Evolutionary conservation across 495 filamentous ascomycete genomes (phyloP).

Genomic region (Penicillium macrosclerotiorum): DNA sequence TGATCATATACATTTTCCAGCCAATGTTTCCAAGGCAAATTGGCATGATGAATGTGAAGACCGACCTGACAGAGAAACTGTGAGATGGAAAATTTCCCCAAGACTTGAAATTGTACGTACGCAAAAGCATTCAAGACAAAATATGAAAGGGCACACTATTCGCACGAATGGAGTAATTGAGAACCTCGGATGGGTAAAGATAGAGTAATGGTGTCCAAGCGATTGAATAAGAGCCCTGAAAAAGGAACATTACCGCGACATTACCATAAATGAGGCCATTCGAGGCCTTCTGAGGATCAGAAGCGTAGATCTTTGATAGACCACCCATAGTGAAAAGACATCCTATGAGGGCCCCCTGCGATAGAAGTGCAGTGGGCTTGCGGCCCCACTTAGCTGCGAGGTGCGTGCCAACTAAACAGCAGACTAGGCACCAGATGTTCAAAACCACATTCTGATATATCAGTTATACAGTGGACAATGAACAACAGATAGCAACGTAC

Average conservation of each 20-base stretch:
- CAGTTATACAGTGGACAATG: background rate
- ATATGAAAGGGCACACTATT: slow-evolving; percentile 21
- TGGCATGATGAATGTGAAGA: slow-evolving; percentile 51
- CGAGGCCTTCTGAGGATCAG: slow-evolving; percentile 32
- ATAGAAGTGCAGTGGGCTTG: slow-evolving; percentile 41
- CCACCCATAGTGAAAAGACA: slow-evolving; percentile 52
- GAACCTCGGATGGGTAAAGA: slow-evolving; percentile 57
- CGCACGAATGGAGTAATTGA: slow-evolving; percentile 27
- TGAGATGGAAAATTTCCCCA: too few species aligned
- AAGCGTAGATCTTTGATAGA: slow-evolving; percentile 47
- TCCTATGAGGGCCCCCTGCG: slow-evolving; percentile 31
- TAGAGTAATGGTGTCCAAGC: slow-evolving; percentile 60
- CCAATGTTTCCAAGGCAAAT: slow-evolving; percentile 37
- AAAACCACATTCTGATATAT: slow-evolving; percentile 37
- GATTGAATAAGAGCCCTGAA: slow-evolving; percentile 60
- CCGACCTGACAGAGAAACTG: too few species aligned
- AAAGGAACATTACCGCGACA: slow-evolving; percentile 38
- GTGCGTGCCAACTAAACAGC: slow-evolving; percentile 35
- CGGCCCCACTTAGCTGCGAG: slow-evolving; percentile 40
- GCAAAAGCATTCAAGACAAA: slow-evolving; percentile 44
- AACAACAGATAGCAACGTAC: slow-evolving; percentile 33
- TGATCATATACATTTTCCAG: slow-evolving; percentile 29
- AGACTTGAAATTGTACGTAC: slow-evolving; percentile 27
- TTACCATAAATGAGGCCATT: slow-evolving; percentile 40
- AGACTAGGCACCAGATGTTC: slow-evolving; percentile 41